Base-by-base conservation (phyloP, 108 stramenopile species). In the Parietichytrium sp. region DNA sequence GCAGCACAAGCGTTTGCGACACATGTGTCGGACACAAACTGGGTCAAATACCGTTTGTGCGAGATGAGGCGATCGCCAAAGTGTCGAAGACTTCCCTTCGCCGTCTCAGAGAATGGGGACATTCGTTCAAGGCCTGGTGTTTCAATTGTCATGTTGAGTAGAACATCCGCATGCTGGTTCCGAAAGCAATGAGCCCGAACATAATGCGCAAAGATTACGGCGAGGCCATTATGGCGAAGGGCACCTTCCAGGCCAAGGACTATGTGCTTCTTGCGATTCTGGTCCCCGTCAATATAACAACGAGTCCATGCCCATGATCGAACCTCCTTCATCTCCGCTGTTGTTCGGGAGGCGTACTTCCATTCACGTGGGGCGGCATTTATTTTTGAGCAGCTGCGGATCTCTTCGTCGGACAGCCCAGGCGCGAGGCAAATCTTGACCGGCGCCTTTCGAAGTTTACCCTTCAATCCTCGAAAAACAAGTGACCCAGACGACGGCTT, bases 361-460 rank as follows among this genome's bases (percentile, higher is more conserved):
- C 61, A 72, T 16, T 72, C 61, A 6, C 61, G 33, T 12, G 61
- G 61, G 6, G 61, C 45, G 29, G 61, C 61, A 7, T 33, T 45
- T 6, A 16, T 16, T 25, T 27, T 72, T 15, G 45, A 33, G 10
- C 12, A 45, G 6, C 33, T 33, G 6, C 61, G 4, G 16, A 72
- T n/a, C 42, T 72, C 20, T 1, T 72, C 38, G 8, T 12, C 42
- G 33, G 10, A n/a, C 1, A 45, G 7, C 13, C 38, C 38, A 15
- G 42, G 61, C 61, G 61, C 61, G 20, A 72, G 29, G 61, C 61
- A 33, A 38, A 72, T 72, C 33, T 72, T 72, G 12, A 25, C 3
- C 2, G 1, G 61, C 29, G 1, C 20, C 18, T 10, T 16, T 7
- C 2, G 61, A 0, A 23, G 61, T 15, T 10, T 16, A 45, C 0